phyloP scores from a whole-genome alignment of 768 basidiomycete genomes.

The Tulasnella sp. region DNA sequence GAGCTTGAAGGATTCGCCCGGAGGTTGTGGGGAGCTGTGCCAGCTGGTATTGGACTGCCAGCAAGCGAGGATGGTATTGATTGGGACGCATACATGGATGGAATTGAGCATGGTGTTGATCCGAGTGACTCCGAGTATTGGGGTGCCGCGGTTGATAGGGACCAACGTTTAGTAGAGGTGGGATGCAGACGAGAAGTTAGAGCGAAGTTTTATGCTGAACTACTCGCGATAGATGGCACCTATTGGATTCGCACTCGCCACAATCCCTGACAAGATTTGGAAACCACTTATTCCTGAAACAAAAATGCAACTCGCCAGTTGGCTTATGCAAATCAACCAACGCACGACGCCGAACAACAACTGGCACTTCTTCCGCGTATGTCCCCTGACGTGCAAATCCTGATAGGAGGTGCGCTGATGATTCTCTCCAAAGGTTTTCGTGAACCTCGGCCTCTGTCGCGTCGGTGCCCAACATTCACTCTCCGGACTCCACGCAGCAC shows the following conservation, averaged over 20 bases:
- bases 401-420: neutral
- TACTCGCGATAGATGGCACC: constrained; percentile 56
- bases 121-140: constrained; percentile 70
- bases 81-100: constrained; percentile 59
- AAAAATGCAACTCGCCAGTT: constrained; percentile 62
- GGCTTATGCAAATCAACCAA: constrained; percentile 76
- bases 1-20: constrained; percentile 78
- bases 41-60: constrained; percentile 58
- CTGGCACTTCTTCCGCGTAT: constrained; percentile 31
- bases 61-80: constrained; percentile 59
- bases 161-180: constrained; percentile 76
- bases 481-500: constrained; percentile 64
- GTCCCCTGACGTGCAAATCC: neutral
- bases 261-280: constrained; percentile 69
- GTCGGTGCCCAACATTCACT: constrained; percentile 65
- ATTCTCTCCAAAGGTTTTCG: constrained; percentile 56
- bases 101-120: constrained; percentile 70
- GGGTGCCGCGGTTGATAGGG: constrained; percentile 72
- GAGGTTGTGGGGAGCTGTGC: constrained; percentile 73
- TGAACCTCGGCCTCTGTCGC: constrained; percentile 68
- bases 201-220: neutral
- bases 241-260: constrained; percentile 69
- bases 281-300: constrained; percentile 57
- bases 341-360: constrained; percentile 19
- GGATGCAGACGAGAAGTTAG: neutral